Base-by-base conservation (phyloP, 768 basidiomycete genomes). In the Kwoniella europaea region DNA sequence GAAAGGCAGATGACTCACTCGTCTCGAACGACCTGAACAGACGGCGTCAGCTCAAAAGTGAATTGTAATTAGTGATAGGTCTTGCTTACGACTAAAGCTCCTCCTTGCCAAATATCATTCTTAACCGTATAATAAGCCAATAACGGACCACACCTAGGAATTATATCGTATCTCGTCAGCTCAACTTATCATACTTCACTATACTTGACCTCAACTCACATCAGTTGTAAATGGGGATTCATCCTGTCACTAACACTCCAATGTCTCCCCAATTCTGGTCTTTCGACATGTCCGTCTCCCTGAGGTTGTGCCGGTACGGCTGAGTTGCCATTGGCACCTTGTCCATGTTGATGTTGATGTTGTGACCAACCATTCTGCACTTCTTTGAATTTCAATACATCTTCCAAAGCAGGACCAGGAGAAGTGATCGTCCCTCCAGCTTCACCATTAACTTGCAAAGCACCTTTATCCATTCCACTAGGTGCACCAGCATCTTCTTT, bases 101-200 rank as follows among this genome's bases (percentile, higher is more conserved):
- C 92, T 7, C 94, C 96, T 71, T 90, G 88, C 93, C 94, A 99
- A 44, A 94, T 89, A 24, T 88, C 85, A 71, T 89, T 86, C 74
- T 92, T 90, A 27, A 92, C 88, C 0, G 94, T 98, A 79, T 98
- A 94, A 78, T 93, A 98, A 53, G 91, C 89, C 71, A 98, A 84
- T 18, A 98, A 85, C 22, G 94, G 94, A 0, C 94, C 94, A 67
- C 91, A 92, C 93, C 82, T 82, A 53, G 10, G 35, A 35, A 35
- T 35, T 35, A 24, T 10, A 24, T 10, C 10, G 54, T 55, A 55
- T 62, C 22, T 18, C 22, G 18, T 52, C 62, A 63, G 50, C 35
- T 35, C 59, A 4, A 35, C 35, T 35, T 35, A 35, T 35, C 35
- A 35, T 0, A 35, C 35, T 35, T 35, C 35, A 35, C 35, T 59